Base-by-base conservation (phyloP, 2,329 filamentous ascomycete species). In the Penicillium janthinellum region DNA sequence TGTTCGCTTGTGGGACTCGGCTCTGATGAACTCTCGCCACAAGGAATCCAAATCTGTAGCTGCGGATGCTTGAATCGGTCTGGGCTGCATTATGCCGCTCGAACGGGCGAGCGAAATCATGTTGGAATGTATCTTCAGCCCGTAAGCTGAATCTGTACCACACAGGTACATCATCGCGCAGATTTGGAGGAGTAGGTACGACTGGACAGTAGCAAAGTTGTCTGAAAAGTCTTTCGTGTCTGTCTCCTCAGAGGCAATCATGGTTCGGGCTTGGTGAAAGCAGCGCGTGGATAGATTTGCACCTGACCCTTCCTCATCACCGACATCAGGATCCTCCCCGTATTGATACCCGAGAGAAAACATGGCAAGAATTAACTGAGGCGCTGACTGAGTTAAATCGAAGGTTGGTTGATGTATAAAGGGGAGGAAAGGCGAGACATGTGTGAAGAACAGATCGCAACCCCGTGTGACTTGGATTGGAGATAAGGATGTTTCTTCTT, bases 121-220 rank as follows among this genome's bases (percentile, higher is more conserved):
- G 10, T 70, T 72, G 0, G 74, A 71, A 54, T 81, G 78, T 67
- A 78, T 75, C 31, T 75, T 73, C 12, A 78, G 70, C 2, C 73
- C 77, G 25, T 71, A 71, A 1, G 68, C 63, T 0, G 77, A 78
- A 51, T 73, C 64, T 1, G 69, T 59, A 0, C 76, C 75, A 59
- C 76, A 78, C 25, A 79, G 70, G 56, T 79, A 79, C 70, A 80
- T 75, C 70, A 79, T 79, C n/a, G 77, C 71, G 54, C 70, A 78
- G 7, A 79, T 73, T 52, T 80, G 71, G 1, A 80, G 71, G 6
- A 81, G 64, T 2, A 79, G 57, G 31, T 77, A 77, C 2, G 75
- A 64, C 57, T 81, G 78, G 0, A 80, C 70, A 14, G 75, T 59
- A 5, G 65, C 54, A 7, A 75, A 60, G 14, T 67, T 68, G 3